phyloP scores from a whole-genome alignment of 805 yeast genomes.

The Ogataea zsoltii region DNA sequence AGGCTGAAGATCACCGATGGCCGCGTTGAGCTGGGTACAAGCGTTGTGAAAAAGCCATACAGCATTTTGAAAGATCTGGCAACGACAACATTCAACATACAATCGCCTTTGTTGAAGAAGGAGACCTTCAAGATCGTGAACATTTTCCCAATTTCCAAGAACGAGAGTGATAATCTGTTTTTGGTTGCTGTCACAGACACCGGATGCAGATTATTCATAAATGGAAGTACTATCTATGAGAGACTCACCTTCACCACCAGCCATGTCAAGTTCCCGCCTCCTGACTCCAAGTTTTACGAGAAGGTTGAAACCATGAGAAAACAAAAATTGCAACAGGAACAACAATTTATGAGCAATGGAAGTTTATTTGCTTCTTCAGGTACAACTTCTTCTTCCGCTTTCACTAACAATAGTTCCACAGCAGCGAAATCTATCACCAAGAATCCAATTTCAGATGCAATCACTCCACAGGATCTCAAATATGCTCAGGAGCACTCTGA shows the following conservation, averaged over 20 bases:
- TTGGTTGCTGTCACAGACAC: conserved; percentile 77
- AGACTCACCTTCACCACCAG: conserved; percentile 37
- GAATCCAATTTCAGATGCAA: conserved; percentile 29
- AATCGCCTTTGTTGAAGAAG: conserved; percentile 48
- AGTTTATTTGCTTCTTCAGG: conserved; percentile 1
- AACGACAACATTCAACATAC: conserved; percentile 34
- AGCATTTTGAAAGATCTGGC: conserved; percentile 51
- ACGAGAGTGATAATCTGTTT: conserved; percentile 68
- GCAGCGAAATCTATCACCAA: conserved; percentile 25
- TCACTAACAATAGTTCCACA: conserved; percentile 3
- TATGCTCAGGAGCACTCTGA: conserved; percentile 57
- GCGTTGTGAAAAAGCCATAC: conserved; percentile 41
- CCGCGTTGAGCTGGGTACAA: conserved; percentile 31
- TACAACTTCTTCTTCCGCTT: conserved; percentile 3
- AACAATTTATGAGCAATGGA: conserved; percentile 21
- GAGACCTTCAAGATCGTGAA: conserved; percentile 62
- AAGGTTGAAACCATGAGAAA: conserved; percentile 37
- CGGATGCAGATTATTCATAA: conserved; percentile 77
- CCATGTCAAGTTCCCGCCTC: conserved; percentile 48
- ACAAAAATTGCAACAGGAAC: conserved; percentile 40
- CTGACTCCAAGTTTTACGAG: conserved; percentile 33
- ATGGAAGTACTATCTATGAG: conserved; percentile 45
- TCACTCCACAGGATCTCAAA: conserved; percentile 39
- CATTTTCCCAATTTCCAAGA: conserved; percentile 57
- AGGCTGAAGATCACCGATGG: conserved; percentile 48